Evolutionary conservation across 768 basidiomycete genomes (phyloP).

Genomic region (Kwoniella dejecticola): DNA sequence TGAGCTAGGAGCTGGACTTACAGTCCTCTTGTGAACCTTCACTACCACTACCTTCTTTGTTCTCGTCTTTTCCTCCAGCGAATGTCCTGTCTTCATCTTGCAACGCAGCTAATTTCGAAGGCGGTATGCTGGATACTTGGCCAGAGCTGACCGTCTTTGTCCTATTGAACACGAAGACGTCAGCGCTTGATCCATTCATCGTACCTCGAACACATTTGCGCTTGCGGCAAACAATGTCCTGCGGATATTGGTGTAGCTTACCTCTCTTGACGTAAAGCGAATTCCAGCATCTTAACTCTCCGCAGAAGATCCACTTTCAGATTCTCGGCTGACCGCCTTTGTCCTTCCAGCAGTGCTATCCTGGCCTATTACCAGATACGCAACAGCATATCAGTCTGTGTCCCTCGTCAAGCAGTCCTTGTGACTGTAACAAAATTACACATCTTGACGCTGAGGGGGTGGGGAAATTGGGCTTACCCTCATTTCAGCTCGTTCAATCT

Average conservation of each 20-base stretch:
- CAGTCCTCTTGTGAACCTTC: conserved; percentile 37
- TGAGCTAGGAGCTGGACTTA: no score
- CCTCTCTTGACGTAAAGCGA: conserved; percentile 94
- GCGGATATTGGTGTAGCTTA: no score
- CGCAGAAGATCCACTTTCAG: conserved; percentile 93
- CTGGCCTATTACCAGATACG: conserved; percentile 67
- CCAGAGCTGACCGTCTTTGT: conserved; percentile 37
- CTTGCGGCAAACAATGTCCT: no score
- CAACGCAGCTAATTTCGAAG: conserved; percentile 32
- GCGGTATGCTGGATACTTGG: conserved; percentile 21
- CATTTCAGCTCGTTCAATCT: conserved; percentile 99
- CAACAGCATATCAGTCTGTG: background rate
- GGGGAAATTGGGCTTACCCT: conserved; percentile 64
- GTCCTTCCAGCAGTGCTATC: conserved; percentile 95
- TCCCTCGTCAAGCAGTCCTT: background rate
- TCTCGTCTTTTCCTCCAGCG: conserved; percentile 24
- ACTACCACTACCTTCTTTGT: conserved; percentile 43
- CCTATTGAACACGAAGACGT: conserved; percentile 12
- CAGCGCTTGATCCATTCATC: background rate
- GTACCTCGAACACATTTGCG: no score
- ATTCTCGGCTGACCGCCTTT: conserved; percentile 95
- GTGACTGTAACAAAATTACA: background rate
- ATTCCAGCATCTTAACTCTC: conserved; percentile 98
- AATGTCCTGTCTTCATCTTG: conserved; percentile 45
- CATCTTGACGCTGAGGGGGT: background rate